phyloP scores from a whole-genome alignment of 2,329 filamentous ascomycete species.

The Basipetospora chlamydospora region DNA sequence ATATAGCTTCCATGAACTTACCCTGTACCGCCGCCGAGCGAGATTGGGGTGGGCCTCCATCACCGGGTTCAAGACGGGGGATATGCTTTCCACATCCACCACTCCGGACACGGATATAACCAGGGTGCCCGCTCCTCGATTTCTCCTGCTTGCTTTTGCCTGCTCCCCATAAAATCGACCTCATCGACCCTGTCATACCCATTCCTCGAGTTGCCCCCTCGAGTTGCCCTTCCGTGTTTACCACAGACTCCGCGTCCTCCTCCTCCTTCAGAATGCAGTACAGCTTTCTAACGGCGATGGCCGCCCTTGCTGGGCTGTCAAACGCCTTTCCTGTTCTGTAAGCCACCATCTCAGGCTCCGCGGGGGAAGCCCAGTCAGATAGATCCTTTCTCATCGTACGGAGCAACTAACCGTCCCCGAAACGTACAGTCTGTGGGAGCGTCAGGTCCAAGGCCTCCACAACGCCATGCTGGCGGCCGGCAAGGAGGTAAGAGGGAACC shows the following conservation, averaged over 20 bases:
- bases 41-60: neutral
- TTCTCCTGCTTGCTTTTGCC: neutral
- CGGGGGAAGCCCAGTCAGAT: neutral
- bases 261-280: neutral
- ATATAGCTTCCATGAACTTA: neutral
- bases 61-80: neutral
- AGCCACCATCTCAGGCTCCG: neutral
- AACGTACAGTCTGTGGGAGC: neutral
- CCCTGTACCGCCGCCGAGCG: neutral
- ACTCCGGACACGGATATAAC: too few relatives aligned
- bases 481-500: too few relatives aligned
- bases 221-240: neutral
- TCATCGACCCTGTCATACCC: neutral
- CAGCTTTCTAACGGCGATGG: neutral
- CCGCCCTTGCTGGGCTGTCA: constrained; percentile 1
- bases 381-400: neutral
- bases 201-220: neutral
- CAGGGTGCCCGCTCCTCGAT: neutral
- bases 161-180: neutral
- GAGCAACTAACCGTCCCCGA: neutral
- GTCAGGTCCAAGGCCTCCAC: constrained; percentile 10
- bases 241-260: neutral
- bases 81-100: too few relatives aligned
- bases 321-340: constrained; percentile 1
- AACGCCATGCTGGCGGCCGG: constrained; percentile 14